Evolutionary conservation across 257 asterid genomes (phyloP), one percentile per base, ranked within the genome.

Genomic region (Solanum virginianum): DNA sequence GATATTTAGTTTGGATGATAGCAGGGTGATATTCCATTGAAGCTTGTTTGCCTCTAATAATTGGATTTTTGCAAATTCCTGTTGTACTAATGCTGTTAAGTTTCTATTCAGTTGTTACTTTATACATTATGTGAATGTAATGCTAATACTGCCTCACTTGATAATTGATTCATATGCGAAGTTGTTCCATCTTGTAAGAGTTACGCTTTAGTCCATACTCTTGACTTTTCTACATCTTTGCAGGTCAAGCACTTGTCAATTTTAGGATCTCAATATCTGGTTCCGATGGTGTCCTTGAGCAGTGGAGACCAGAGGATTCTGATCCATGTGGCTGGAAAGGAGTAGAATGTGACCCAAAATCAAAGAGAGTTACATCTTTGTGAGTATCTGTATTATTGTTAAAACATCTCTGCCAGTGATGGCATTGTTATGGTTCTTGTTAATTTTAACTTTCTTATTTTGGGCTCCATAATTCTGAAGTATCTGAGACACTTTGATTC

Each of bases 241-340:
- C 65, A 83, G 86, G 86, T 83, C 81, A 83, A 83, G 81, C 57
- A 1, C 86, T 83, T 36, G 65, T 66, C 80, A 83, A 69, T 66
- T 83, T 83, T 69, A 83, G 81, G 70, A 83, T 12, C 49, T 41
- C 69, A 83, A 70, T 69, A 83, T 17, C 75, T 68, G 70, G 86
- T 36, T 83, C 86, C 24, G 86, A 83, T 83, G 85, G 60, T 18
- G 45, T 83, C 22, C 69, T 83, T 69, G 56, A 29, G 66, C 54
- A 68, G 80, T 83, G 86, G 86, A 83, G 86, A 83, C 86, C 81
- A 69, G 86, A 83, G 69, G 86, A 83, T 69, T 43, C 81, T n/a
- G 86, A 83, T 11, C 86, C 86, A 20, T 83, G 86, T 41, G 66
- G 86, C 41, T 83, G 86, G 86, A 83, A 83, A 66, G 86, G 86